phyloP scores from a whole-genome alignment of 495 filamentous ascomycete species.

The Apodospora peruviana region DNA sequence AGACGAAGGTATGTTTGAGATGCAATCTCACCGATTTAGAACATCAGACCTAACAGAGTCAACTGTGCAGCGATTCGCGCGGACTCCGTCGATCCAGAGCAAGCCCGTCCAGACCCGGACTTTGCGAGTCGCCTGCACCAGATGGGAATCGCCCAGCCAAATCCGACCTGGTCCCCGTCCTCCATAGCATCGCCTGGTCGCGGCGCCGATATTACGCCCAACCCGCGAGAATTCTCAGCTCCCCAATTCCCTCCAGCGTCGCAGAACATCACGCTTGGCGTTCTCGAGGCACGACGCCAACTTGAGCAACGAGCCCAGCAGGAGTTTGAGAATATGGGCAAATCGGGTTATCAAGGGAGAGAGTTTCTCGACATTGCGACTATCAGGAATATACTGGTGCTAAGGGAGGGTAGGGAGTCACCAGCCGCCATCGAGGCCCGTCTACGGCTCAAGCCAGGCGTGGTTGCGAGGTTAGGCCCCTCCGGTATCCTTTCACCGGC shows the following conservation, averaged over 20 bases:
- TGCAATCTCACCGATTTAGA: no score
- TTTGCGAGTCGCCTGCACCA: slow-evolving; percentile 37
- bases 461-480: slow-evolving; percentile 32
- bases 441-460: slow-evolving; percentile 32
- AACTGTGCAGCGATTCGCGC: neutral
- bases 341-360: slow-evolving; percentile 18
- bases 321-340: slow-evolving; percentile 31
- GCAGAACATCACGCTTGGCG: slow-evolving; percentile 35
- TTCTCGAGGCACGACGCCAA: slow-evolving; percentile 32
- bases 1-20: slow-evolving; percentile 27
- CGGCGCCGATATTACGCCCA: neutral
- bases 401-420: slow-evolving; percentile 25
- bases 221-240: slow-evolving; percentile 3
- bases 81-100: slow-evolving; percentile 12
- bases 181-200: slow-evolving; percentile 28
- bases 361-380: slow-evolving; percentile 37
- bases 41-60: neutral
- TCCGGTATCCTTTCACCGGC: slow-evolving; percentile 20
- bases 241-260: slow-evolving; percentile 23
- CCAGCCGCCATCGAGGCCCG: slow-evolving; percentile 31
- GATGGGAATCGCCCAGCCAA: slow-evolving; percentile 44
- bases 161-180: slow-evolving; percentile 39
- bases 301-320: slow-evolving; percentile 30
- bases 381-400: slow-evolving; percentile 27
- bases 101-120: slow-evolving; percentile 22